phyloP scores from a whole-genome alignment of 768 basidiomycete genomes.

The Suillus decipiens region DNA sequence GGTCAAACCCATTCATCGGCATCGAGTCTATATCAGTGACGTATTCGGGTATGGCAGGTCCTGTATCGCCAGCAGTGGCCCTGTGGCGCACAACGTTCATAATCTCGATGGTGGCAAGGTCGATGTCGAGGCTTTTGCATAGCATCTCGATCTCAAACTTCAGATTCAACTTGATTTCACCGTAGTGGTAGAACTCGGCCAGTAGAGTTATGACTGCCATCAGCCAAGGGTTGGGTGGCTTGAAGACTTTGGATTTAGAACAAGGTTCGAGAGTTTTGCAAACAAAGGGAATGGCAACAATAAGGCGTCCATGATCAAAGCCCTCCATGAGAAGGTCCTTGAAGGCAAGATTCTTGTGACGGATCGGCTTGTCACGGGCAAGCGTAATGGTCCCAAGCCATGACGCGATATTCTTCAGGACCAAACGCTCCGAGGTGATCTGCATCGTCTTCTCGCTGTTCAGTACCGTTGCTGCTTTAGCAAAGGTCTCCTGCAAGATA shows the following conservation, averaged over 20 bases:
- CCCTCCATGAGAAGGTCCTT: constrained; percentile 98
- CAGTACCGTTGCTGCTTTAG: constrained; percentile 81
- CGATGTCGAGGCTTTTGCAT: constrained; percentile 88
- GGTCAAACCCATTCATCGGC: constrained; percentile 72
- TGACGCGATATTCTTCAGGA: constrained; percentile 90
- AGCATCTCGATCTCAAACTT: constrained; percentile 99
- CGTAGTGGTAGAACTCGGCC: constrained; percentile 95
- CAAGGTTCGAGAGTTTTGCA: constrained; percentile 96
- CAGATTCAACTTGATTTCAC: constrained; percentile 92
- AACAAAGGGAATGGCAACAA: constrained; percentile 96
- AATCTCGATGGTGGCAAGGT: constrained; percentile 82
- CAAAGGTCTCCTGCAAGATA: constrained; percentile 91
- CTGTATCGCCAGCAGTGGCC: constrained; percentile 58
- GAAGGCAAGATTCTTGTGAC: constrained; percentile 90
- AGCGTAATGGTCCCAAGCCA: constrained; percentile 96
- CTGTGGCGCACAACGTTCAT: constrained; percentile 81
- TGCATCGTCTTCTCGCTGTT: constrained; percentile 92
- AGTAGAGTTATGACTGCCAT: constrained; percentile 93
- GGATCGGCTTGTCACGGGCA: constrained; percentile 90
- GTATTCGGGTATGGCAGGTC: constrained; percentile 74
- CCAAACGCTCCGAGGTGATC: constrained; percentile 79
- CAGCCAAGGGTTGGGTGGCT: constrained; percentile 96
- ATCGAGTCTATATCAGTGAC: constrained; percentile 78
- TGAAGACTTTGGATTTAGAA: constrained; percentile 88
- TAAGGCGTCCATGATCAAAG: constrained; percentile 85